Base-by-base conservation (phyloP, 2,329 filamentous ascomycete genomes). In the Amesomyces nigricolor region DNA sequence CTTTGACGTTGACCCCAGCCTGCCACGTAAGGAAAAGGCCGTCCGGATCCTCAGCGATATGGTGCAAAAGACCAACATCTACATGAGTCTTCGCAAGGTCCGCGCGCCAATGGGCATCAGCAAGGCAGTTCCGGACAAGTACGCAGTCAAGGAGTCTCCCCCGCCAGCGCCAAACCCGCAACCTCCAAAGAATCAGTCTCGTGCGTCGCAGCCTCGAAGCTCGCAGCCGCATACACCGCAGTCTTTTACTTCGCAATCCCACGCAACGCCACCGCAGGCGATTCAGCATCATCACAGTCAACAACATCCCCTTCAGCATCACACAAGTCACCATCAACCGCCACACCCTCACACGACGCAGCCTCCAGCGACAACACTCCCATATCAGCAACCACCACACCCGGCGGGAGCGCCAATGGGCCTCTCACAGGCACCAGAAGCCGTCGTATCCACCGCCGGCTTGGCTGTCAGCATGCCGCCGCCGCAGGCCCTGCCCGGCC, bases 31-130 rank as follows among this genome's bases (percentile, higher is more conserved):
- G 16, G 73, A 80, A 43, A 89, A 89, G 66, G 78, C 77, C 10
- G 71, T 80, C 30, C 74, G 76, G 17, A 78, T 91, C 1, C 70
- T 90, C 32, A 73, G 73, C 9, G 85, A 88, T 57, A 74, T 90
- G 38, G 73, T 79, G 61, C 77, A 79, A 38, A 82, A 85, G 61
- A 81, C 81, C 32, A 75, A 78, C 13, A 71, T 80, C 3, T 88
- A 86, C 63, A 76, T 79, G 62, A 73, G 71, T 22, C 76, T 84
- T 71, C 77, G 84, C 39, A 81, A 80, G 58, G 75, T 81, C 66
- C 73, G 80, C 14, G 78, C 78, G 1, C 79, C 81, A 0, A 75
- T 69, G 4, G 69, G 67, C 42, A 75, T 77, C 58, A 66, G 71
- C 8, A 69, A 67, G 11, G 74, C 74, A 0, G 65, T 70, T 2